A percentile compares a stretch with the other conserved stretches of the same genome.
Conservation (phyloP, 495 filamentous ascomycete genomes). For the Penicillium soppii region DNA sequence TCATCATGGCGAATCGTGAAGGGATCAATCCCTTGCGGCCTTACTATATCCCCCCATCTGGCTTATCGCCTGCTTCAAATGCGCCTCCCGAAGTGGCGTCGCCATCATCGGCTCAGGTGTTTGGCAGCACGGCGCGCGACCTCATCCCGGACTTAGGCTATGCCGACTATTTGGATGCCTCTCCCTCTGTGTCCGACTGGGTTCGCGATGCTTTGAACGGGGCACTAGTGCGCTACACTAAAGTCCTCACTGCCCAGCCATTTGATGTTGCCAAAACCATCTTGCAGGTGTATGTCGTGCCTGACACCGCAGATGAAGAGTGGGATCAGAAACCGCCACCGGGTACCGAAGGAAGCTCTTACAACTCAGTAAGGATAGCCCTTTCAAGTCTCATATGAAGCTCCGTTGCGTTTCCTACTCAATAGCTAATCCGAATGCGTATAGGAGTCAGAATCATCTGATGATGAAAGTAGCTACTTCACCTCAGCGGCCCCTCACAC, state of each 20-base stretch:
- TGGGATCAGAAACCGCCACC: slow-evolving; percentile 27
- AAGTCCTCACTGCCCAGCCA: slow-evolving; percentile 83
- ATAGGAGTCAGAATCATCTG: slow-evolving; percentile 53
- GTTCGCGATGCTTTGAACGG: slow-evolving; percentile 73
- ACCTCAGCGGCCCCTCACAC: slow-evolving; percentile 64
- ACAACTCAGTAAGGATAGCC: slow-evolving; percentile 31
- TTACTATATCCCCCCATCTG: slow-evolving; percentile 86
- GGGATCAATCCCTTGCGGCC: slow-evolving; percentile 88
- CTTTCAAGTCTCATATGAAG: not conserved
- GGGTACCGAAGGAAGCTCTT: slow-evolving; percentile 32
- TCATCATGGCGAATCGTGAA: slow-evolving; percentile 48
- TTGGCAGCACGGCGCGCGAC: slow-evolving; percentile 75
- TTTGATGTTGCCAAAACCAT: slow-evolving; percentile 96
- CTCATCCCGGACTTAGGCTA: slow-evolving; percentile 88
- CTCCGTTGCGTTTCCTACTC: not conserved
- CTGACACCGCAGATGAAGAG: slow-evolving; percentile 34
- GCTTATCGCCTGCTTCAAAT: slow-evolving; percentile 28
- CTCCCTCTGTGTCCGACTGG: slow-evolving; percentile 69
- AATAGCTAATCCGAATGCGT: slow-evolving; percentile 8
- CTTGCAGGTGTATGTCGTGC: slow-evolving; percentile 70
- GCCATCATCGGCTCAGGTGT: slow-evolving; percentile 47
- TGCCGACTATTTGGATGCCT: slow-evolving; percentile 78
- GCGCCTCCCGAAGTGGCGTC: slow-evolving; percentile 42
- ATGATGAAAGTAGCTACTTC: slow-evolving; percentile 87
- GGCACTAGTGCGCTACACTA: slow-evolving; percentile 81